These are phyloP conservation scores for Nepenthes alata DNA, from an alignment of 179 eudicot species.

Conservation along the genomic window DNA sequence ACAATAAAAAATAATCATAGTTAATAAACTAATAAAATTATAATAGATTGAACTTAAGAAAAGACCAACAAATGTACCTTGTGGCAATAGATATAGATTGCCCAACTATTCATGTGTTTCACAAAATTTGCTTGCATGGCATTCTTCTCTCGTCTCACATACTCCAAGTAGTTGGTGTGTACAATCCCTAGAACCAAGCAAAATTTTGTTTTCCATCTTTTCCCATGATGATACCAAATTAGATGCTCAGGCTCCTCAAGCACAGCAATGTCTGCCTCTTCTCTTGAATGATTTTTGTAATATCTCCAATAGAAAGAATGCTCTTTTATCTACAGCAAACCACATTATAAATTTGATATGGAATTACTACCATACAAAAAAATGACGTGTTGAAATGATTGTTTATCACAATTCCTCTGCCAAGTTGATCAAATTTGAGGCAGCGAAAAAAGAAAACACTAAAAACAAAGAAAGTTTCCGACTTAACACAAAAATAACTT, in stretches of 20 bases:
- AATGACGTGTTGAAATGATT: background rate
- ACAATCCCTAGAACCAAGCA: conserved; percentile 72
- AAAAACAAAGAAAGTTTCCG: background rate
- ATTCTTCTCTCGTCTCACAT: conserved; percentile 83
- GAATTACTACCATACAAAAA: background rate
- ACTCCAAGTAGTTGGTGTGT: conserved; percentile 89
- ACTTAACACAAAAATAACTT: too few species aligned
- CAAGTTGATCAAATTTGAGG: background rate
- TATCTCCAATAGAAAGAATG: conserved; percentile 88
- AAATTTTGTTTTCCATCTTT: conserved; percentile 82
- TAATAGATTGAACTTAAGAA: background rate
- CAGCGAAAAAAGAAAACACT: background rate
- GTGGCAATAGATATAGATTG: conserved; percentile 78
- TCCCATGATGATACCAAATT: conserved; percentile 98
- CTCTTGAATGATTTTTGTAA: conserved; percentile 74
- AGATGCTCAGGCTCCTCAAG: conserved; percentile 99
- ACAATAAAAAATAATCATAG: too few species aligned
- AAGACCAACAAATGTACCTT: conserved; percentile 41
- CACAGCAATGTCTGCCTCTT: conserved; percentile 88
- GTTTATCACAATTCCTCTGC: background rate
- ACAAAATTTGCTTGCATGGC: conserved; percentile 55
- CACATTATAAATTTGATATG: conserved; percentile 16
- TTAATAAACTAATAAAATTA: too few species aligned
- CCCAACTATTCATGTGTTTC: conserved; percentile 75
- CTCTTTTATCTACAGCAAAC: conserved; percentile 80